phyloP scores from a whole-genome alignment of 495 filamentous ascomycete genomes.

The Sabuloglossum arenarium region DNA sequence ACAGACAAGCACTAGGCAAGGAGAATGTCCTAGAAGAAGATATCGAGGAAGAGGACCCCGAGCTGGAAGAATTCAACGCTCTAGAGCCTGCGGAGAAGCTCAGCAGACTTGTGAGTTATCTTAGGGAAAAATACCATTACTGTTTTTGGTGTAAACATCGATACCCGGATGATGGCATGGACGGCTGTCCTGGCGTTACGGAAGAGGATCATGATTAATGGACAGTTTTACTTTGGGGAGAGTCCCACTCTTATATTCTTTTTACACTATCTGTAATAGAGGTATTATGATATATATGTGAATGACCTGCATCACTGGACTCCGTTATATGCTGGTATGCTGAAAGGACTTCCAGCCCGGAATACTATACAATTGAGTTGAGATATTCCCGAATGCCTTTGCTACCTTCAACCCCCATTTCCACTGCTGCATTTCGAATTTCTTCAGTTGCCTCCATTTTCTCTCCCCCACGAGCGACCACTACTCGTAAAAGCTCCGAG shows the following conservation, averaged over 20 bases:
- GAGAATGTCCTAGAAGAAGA: conserved; percentile 38
- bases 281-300: too few species aligned
- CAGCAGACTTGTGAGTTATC: conserved; percentile 36
- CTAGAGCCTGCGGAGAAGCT: conserved; percentile 43
- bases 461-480: conserved; percentile 10
- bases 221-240: not conserved
- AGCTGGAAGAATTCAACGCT: conserved; percentile 67
- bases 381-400: conserved; percentile 1
- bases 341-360: not conserved
- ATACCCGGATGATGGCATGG: conserved; percentile 50
- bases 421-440: conserved; percentile 1
- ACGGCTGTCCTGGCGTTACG: conserved; percentile 72
- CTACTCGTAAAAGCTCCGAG: conserved; percentile 26
- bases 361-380: conserved; percentile 1
- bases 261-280: too few species aligned
- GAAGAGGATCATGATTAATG: conserved; percentile 80
- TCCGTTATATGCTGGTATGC: not conserved
- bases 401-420: conserved; percentile 7
- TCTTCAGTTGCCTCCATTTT: not conserved
- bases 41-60: conserved; percentile 60
- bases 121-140: conserved; percentile 54
- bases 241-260: not conserved
- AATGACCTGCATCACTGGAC: not conserved
- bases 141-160: conserved; percentile 93
- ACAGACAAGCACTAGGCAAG: conserved; percentile 30